These are phyloP conservation scores for Vigna unguiculata DNA, from an alignment of 306 rosid genomes.

Conservation along the genomic window DNA sequence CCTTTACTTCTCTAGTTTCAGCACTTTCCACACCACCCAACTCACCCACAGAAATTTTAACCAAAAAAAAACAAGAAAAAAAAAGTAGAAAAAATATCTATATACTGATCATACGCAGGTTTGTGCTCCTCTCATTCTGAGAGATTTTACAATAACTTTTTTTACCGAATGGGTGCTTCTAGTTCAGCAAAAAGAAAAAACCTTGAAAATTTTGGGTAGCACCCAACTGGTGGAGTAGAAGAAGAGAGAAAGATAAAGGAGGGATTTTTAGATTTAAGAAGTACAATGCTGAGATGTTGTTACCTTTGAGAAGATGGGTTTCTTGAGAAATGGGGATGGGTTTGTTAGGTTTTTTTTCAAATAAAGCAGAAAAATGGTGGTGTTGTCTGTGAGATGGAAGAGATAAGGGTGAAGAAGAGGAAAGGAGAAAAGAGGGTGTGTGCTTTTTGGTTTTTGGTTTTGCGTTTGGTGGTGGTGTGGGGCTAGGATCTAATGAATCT, in stretches of 20 bases:
- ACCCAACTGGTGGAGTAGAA: slow-evolving; percentile 5
- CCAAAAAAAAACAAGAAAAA: not conserved
- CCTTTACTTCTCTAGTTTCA: slow-evolving; percentile 25
- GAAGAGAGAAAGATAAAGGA: slow-evolving; percentile 22
- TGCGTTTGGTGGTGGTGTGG: slow-evolving; percentile 43
- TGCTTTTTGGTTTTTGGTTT: slow-evolving; percentile 43
- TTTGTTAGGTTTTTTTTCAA: not conserved
- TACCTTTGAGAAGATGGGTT: slow-evolving; percentile 41
- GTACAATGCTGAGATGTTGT: slow-evolving; percentile 11
- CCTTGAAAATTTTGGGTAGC: not conserved
- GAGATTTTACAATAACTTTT: slow-evolving; percentile 1
- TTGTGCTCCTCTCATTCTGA: not conserved
- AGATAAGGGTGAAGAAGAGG: slow-evolving; percentile 12
- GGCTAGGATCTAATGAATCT: slow-evolving; percentile 84
- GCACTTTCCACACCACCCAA: slow-evolving; percentile 19
- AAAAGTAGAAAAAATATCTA: not conserved
- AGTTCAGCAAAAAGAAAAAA: not conserved
- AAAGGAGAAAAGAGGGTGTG: not conserved
- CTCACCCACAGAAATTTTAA: not conserved
- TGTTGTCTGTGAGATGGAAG: slow-evolving; percentile 27
- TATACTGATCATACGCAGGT: not conserved
- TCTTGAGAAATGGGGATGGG: slow-evolving; percentile 14
- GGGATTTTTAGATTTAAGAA: not conserved
- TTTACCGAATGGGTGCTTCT: not conserved
- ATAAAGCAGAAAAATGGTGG: slow-evolving; percentile 33